A percentile compares a stretch with the other conserved stretches of the same genome.
These are phyloP conservation scores for Ceratobasidium sp. DNA, from an alignment of 1,284 basidiomycete species.

Conservation along the genomic window DNA sequence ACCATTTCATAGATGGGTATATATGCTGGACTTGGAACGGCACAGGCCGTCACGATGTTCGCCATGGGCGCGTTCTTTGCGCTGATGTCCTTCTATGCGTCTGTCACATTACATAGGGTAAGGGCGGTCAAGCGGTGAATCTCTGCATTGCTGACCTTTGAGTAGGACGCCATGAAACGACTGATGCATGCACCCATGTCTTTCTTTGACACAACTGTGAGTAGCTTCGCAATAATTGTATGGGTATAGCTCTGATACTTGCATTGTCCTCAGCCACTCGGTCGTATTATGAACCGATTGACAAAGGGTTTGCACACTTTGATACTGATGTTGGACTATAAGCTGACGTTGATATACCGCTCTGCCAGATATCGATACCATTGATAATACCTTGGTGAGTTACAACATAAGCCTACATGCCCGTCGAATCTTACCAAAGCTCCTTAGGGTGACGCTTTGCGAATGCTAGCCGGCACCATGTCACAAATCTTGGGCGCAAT, in stretches of 20 bases:
- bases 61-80: constrained; percentile 56
- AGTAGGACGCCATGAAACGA: constrained; percentile 63
- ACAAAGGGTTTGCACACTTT: constrained; percentile 57
- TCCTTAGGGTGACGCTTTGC: constrained; percentile 61
- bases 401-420: background rate
- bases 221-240: constrained; percentile 40
- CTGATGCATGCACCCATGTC: constrained; percentile 80
- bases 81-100: constrained; percentile 66
- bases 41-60: constrained; percentile 57
- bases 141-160: background rate
- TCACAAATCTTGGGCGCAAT: constrained; percentile 74
- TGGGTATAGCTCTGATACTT: constrained; percentile 14
- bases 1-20: constrained; percentile 52
- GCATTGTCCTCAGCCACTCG: constrained; percentile 66
- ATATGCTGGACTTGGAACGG: constrained; percentile 59
- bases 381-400: constrained; percentile 36
- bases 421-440: constrained; percentile 10
- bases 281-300: constrained; percentile 88
- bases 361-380: constrained; percentile 75
- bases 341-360: constrained; percentile 31
- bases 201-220: constrained; percentile 86
- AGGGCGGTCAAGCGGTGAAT: constrained; percentile 1
- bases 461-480: constrained; percentile 73
- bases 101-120: constrained; percentile 57
- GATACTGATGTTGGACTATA: background rate